phyloP scores from a whole-genome alignment of 1,284 basidiomycete species.

The Takashimella koratensis region DNA sequence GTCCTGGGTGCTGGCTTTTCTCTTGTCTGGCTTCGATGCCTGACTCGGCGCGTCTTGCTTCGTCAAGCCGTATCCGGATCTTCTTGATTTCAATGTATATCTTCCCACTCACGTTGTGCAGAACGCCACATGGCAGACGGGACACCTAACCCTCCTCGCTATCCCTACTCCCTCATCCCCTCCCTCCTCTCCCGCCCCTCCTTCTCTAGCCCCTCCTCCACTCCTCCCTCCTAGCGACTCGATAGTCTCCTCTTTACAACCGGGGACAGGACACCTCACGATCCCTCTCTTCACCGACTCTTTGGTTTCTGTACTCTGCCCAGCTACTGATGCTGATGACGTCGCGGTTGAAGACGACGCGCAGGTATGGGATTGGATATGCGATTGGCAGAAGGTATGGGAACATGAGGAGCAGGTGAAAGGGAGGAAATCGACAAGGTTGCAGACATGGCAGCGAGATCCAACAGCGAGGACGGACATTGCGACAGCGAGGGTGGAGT shows the following conservation, averaged over 20 bases:
- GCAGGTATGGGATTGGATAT: conserved; percentile 34
- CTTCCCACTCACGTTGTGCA: conserved; percentile 35
- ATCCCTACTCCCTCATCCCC: conserved; percentile 12
- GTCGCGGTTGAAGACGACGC: neutral
- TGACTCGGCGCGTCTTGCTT: too few species aligned
- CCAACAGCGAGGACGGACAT: conserved; percentile 40
- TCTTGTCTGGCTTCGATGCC: too few species aligned
- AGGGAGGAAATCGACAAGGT: conserved; percentile 42
- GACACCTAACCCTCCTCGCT: conserved; percentile 33
- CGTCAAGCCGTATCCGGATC: neutral
- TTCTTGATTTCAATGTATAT: too few species aligned
- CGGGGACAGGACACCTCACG: conserved; percentile 19
- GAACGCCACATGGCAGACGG: conserved; percentile 28
- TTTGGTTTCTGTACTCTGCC: too few species aligned
- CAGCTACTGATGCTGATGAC: conserved; percentile 7
- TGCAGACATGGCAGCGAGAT: conserved; percentile 27
- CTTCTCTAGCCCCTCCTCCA: neutral
- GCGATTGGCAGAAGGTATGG: conserved; percentile 28
- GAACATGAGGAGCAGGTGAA: conserved; percentile 30
- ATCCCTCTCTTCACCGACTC: conserved; percentile 12
- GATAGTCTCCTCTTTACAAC: conserved; percentile 33
- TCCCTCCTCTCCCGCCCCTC: conserved; percentile 7
- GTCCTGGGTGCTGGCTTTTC: too few species aligned
- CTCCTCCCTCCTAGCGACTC: conserved; percentile 30
- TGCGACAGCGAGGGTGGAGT: too few species aligned